Base-by-base conservation (phyloP, 139 green algal genomes). In the Volvox africanus region DNA sequence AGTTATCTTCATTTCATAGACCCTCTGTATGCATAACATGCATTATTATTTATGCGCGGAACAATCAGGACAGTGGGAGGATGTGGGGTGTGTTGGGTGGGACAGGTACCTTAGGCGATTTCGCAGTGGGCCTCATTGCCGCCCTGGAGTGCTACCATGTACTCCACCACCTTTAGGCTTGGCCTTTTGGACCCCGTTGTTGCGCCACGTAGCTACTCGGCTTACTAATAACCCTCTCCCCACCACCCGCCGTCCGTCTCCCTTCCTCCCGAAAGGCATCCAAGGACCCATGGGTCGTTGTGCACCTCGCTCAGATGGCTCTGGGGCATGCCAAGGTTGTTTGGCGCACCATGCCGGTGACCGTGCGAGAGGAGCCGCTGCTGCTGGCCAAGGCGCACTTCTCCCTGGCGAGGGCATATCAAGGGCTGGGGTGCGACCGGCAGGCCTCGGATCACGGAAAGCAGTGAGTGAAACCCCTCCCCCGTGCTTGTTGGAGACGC, bases 261-360 rank as follows among this genome's bases (percentile, higher is more conserved):
- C 71, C 28, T 21, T 35, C 71, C 28, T 30, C 71, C 71, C 26
- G 22, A 30, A 1, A n/a, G 26, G 14, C 71, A 16, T 79, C 71
- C 85, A 89, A 82, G 28, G 85, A 89, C 69, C 69, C 85, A 21
- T 89, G 85, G 85, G n/a, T 82, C 37, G 78, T 82, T 36, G 85
- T 89, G 28, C 37, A 89, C 37, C 69, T 89, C 37, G 85, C 85
- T 17, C 69, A 82, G 44, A 9, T 75, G 69, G 85, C 37, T n/a
- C 85, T 89, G 36, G 85, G 85, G 21, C 85, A 89, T 28, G 85
- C 86, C 73, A 83, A 90, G 86, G 86, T 91, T 61, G 87, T 86
- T n/a, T 79, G 33, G 36, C 87, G 87, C 87, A 80, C 76, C 61
- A 86, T 86, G 87, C 87, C 87, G n/a, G 76, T 67, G 33, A 65